phyloP scores from a whole-genome alignment of 2,329 filamentous ascomycete genomes.

The Cladosporium sp. region DNA sequence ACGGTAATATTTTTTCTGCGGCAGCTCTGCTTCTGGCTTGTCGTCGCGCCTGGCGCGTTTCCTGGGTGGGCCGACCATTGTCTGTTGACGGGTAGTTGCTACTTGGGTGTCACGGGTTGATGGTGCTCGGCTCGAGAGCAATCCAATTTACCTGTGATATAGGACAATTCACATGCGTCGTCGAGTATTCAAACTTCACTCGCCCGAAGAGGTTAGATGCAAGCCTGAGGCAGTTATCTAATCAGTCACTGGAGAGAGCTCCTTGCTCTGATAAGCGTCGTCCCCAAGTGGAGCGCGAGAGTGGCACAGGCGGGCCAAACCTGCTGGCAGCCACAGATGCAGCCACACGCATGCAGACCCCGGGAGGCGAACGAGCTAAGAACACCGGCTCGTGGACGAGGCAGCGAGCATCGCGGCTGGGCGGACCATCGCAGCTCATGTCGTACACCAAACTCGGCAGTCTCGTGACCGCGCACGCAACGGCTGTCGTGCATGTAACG shows the following conservation, averaged over 20 bases:
- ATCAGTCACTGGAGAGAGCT: neutral
- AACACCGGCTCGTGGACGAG: too few relatives aligned
- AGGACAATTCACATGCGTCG: neutral
- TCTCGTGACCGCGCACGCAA: too few relatives aligned
- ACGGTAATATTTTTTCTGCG: conserved; percentile 93
- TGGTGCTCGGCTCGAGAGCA: neutral
- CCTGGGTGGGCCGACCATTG: conserved; percentile 34
- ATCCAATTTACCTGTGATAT: neutral
- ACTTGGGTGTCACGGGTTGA: neutral
- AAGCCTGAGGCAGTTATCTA: neutral
- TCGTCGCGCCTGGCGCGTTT: conserved; percentile 46
- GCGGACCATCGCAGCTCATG: too few relatives aligned
- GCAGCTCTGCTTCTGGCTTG: conserved; percentile 55
- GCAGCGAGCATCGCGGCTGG: too few relatives aligned
- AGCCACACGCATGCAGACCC: neutral
- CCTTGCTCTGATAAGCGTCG: neutral
- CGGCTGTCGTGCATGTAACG: too few relatives aligned
- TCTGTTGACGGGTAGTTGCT: neutral
- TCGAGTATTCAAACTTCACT: conserved; percentile 7
- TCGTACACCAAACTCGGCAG: too few relatives aligned
- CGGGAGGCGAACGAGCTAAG: neutral
- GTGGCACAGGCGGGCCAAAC: neutral
- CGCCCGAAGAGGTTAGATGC: neutral
- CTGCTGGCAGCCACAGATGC: neutral
- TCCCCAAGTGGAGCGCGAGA: too few relatives aligned